Percentiles rank a stretch among this genome's conserved stretches.
These are phyloP conservation scores for Henningerozyma blattae DNA, from an alignment of 805 yeast genomes.

Conservation along the genomic window DNA sequence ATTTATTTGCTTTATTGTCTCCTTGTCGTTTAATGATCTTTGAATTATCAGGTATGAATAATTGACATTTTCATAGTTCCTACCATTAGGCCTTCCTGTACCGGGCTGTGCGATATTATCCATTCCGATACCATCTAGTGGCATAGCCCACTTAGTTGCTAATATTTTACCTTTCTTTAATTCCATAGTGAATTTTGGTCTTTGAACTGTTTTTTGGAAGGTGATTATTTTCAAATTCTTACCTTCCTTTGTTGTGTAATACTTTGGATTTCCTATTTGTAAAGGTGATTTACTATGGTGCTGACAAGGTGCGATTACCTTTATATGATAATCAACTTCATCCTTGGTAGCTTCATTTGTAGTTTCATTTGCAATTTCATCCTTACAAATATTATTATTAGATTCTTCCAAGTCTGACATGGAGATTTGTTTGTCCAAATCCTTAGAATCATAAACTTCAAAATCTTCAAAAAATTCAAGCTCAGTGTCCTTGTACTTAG, in stretches of 20 bases:
- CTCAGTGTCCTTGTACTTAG: too few relatives aligned
- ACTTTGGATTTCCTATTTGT: conserved; percentile 64
- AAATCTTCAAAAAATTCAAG: too few relatives aligned
- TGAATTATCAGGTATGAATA: conserved; percentile 66
- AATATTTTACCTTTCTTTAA: conserved; percentile 70
- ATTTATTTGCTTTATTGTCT: conserved; percentile 31
- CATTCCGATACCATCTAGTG: conserved; percentile 45
- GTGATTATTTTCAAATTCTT: conserved; percentile 62
- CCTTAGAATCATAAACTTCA: not conserved
- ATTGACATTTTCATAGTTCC: conserved; percentile 56
- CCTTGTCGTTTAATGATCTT: conserved; percentile 37
- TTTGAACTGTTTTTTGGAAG: conserved; percentile 53
- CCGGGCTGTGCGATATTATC: conserved; percentile 37
- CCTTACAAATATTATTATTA: too few relatives aligned
- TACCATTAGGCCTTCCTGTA: conserved; percentile 67
- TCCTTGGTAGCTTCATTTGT: conserved; percentile 4
- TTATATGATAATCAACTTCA: conserved; percentile 38
- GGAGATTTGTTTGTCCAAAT: not conserved
- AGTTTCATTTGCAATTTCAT: too few relatives aligned
- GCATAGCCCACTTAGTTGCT: conserved; percentile 59
- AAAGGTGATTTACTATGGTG: conserved; percentile 83
- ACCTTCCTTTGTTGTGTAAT: conserved; percentile 43
- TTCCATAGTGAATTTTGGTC: conserved; percentile 76
- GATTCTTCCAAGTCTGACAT: not conserved
- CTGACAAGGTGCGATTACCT: conserved; percentile 78